phyloP scores from a whole-genome alignment of 1,284 basidiomycete species.

The Chondrostereum purpureum region DNA sequence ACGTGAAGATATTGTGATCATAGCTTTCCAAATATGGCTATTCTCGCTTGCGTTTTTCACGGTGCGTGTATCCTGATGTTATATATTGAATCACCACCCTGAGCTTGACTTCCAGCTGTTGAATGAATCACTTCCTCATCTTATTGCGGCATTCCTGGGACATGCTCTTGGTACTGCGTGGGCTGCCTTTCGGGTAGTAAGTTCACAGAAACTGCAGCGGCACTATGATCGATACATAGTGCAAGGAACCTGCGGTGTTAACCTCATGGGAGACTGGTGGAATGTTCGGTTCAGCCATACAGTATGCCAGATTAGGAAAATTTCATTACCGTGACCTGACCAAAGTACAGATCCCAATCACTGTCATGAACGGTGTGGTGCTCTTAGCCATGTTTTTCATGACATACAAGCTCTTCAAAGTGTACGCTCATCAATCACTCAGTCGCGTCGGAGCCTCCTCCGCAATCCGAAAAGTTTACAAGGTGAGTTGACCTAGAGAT shows the following conservation, averaged over 20 bases:
- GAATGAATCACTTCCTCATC: conserved; percentile 43
- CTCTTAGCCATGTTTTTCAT: conserved; percentile 28
- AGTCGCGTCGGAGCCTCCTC: conserved; percentile 44
- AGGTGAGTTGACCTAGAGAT: conserved; percentile 20
- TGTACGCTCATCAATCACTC: conserved; percentile 44
- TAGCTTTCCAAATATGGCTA: conserved; percentile 38
- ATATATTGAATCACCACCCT: too few species aligned
- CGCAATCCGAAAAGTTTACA: conserved; percentile 40
- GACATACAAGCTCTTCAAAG: conserved; percentile 34
- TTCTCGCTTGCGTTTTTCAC: conserved; percentile 33
- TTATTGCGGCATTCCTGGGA: conserved; percentile 34
- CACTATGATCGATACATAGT: conserved; percentile 29
- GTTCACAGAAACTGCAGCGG: conserved; percentile 19
- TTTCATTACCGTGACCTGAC: too few species aligned
- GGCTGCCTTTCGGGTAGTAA: conserved; percentile 32
- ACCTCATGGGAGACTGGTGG: conserved; percentile 36
- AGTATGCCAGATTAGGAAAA: too few species aligned
- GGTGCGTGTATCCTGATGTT: too few species aligned
- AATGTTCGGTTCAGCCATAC: conserved; percentile 23
- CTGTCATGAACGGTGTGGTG: conserved; percentile 27
- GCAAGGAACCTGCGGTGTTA: conserved; percentile 28
- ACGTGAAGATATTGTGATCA: conserved; percentile 36
- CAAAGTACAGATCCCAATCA: conserved; percentile 34
- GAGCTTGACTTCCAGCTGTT: conserved; percentile 27
- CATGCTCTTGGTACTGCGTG: conserved; percentile 37